Evolutionary conservation across 2,329 filamentous ascomycete species (phyloP).

Genomic region (Botryosphaeria dothidea): DNA sequence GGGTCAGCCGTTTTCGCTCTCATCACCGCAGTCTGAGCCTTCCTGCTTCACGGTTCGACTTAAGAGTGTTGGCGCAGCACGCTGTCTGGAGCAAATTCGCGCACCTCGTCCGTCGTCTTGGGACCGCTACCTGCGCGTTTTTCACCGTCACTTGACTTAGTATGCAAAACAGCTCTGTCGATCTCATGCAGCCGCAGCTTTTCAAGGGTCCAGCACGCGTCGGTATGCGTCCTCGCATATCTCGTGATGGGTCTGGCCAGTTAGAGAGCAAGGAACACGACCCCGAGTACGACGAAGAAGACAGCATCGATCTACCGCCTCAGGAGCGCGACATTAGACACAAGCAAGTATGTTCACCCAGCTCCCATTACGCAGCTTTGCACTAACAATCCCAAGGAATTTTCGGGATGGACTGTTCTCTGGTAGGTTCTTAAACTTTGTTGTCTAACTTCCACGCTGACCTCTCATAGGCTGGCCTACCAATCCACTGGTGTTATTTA

Average conservation of each 20-base stretch:
- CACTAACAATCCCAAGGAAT: not conserved
- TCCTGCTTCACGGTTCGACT: not conserved
- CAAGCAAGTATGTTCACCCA: too few relatives aligned
- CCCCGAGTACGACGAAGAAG: constrained; percentile 5
- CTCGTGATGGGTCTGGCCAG: not conserved
- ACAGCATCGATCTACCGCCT: not conserved
- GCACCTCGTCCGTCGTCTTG: not conserved
- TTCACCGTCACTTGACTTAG: not conserved
- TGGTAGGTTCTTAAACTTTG: not conserved
- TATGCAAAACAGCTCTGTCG: not conserved
- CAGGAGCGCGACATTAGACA: constrained; percentile 20
- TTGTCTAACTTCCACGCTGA: not conserved
- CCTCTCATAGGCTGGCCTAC: constrained; percentile 54
- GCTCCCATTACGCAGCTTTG: too few relatives aligned
- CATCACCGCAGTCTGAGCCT: too few relatives aligned
- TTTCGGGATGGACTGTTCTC: constrained; percentile 19
- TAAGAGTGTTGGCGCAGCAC: not conserved
- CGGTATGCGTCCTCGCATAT: not conserved
- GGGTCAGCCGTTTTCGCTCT: too few relatives aligned
- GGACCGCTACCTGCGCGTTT: not conserved
- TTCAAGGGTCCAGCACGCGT: not conserved
- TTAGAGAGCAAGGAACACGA: constrained; percentile 4
- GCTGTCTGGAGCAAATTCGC: not conserved
- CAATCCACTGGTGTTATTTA: constrained; percentile 69
- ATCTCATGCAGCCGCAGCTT: not conserved